Evolutionary conservation across 139 green algal species (phyloP).

Genomic region (Tetradesmus lagerheimii): DNA sequence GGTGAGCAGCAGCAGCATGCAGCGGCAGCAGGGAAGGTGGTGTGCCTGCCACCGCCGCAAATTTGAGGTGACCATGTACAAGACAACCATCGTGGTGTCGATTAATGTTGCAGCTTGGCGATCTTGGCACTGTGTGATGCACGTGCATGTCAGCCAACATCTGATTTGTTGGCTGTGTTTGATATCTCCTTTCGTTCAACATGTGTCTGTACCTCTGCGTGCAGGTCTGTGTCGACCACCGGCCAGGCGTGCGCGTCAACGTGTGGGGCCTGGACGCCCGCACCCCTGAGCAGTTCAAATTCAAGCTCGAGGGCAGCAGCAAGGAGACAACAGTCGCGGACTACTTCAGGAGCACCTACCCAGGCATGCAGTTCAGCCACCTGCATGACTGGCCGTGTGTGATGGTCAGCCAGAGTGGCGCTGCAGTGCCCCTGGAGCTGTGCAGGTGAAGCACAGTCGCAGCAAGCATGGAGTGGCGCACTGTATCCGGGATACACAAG

Average conservation of each 20-base stretch:
- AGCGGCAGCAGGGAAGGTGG: not conserved
- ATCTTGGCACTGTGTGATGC: no score
- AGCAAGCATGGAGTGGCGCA: no score
- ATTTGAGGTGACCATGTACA: no score
- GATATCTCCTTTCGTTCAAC: not conserved
- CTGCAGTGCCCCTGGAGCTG: slow-evolving; percentile 27
- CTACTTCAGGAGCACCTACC: slow-evolving; percentile 8
- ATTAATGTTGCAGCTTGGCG: no score
- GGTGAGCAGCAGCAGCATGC: not conserved
- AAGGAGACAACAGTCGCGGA: not conserved
- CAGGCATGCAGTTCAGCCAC: not conserved
- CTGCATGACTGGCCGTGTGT: slow-evolving; percentile 30
- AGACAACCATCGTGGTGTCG: no score
- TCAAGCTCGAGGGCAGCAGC: not conserved
- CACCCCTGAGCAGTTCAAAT: not conserved
- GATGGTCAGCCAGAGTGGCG: slow-evolving; percentile 32
- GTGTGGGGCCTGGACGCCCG: not conserved
- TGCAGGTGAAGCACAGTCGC: not conserved
- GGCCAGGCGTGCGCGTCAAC: not conserved
- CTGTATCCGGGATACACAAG: no score
- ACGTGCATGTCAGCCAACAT: no score
- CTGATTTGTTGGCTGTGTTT: not conserved
- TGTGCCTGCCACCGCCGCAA: not conserved
- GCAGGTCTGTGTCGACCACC: not conserved
- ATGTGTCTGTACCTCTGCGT: not conserved